Evolutionary conservation across 345 rosid genomes (phyloP).

Genomic region (Populus euphratica): DNA sequence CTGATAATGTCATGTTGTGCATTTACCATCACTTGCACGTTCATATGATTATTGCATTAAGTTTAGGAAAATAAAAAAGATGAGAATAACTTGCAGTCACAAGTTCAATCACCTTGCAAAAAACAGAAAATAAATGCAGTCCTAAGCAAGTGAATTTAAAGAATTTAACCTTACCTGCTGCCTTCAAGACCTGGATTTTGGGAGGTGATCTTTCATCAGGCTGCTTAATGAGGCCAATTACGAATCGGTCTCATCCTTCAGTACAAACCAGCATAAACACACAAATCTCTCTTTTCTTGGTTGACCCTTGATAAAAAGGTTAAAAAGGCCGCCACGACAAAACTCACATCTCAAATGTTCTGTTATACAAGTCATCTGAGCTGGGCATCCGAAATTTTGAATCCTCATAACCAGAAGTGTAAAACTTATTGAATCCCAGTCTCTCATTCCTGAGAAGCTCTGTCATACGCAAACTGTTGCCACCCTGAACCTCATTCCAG

Average conservation of each 20-base stretch:
- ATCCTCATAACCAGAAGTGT: constrained; percentile 58
- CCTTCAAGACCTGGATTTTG: constrained; percentile 23
- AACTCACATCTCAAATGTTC: constrained; percentile 69
- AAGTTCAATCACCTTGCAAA: not conserved
- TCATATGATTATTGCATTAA: no score
- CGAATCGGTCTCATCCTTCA: constrained; percentile 22
- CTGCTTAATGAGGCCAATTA: constrained; percentile 29
- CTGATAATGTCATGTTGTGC: no score
- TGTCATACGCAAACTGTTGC: constrained; percentile 50
- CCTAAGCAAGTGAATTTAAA: not conserved
- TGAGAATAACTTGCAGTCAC: no score
- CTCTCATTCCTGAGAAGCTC: constrained; percentile 73
- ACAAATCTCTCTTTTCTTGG: constrained; percentile 7
- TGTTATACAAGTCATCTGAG: constrained; percentile 62
- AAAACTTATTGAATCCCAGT: constrained; percentile 53
- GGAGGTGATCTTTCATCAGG: constrained; percentile 39
- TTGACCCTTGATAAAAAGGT: constrained; percentile 22
- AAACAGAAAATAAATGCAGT: not conserved
- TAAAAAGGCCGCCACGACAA: constrained; percentile 11
- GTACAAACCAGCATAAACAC: constrained; percentile 8
- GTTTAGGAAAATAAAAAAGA: no score
- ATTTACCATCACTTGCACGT: no score
- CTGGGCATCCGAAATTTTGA: constrained; percentile 57
- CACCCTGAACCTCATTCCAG: constrained; percentile 65
- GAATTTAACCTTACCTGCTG: constrained; percentile 30